Base-by-base conservation (phyloP, 306 rosid species). In the peach (Prunus persica) region DNA sequence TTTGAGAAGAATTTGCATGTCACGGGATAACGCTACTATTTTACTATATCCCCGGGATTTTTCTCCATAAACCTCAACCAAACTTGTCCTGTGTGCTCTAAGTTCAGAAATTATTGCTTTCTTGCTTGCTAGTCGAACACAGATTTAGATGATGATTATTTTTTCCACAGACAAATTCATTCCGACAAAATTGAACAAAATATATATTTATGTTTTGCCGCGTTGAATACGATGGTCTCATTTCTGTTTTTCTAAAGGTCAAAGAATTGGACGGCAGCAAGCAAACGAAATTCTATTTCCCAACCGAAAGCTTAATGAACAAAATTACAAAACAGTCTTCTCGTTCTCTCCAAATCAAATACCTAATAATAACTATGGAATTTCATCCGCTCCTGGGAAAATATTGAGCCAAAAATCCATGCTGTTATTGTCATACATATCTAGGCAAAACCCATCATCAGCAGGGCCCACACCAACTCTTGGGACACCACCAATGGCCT, bases 361-460 rank as follows among this genome's bases (percentile, higher is more conserved):
- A 10, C 43, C 47, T 16, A 83, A 67, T 16, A 83, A 67, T 3
- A 83, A 71, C 67, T 84, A 82, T 0, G 82, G 52, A 63, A 86
- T 46, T 30, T 91, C 91, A 34, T 76, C 97, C 18, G 91, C 85
- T 78, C 86, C 74, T 0, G 79, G 70, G 69, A 88, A 88, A 75
- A 86, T 66, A 65, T 90, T 73, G 49, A 68, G 79, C 98, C 97
- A 91, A 78, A 91, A 91, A 4, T 91, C 89, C 90, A 85, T 72
- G 67, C 46, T 81, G 34, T 80, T 79, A 30, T 82, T 77, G 46
- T 79, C 78, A 30, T 82, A 41, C 76, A 62, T 63, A 51, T 70
- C 73, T 4, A 82, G 75, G 82, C 67, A 74, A 6, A 46, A 77
- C 55, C 65, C 83, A 38, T 64, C 51, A 24, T 24, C 47, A 4